A percentile compares a stretch with the other conserved stretches of the same genome.
These are phyloP conservation scores for Ceratocystis huliohia DNA, from an alignment of 2,329 filamentous ascomycete species.

Conservation along the genomic window DNA sequence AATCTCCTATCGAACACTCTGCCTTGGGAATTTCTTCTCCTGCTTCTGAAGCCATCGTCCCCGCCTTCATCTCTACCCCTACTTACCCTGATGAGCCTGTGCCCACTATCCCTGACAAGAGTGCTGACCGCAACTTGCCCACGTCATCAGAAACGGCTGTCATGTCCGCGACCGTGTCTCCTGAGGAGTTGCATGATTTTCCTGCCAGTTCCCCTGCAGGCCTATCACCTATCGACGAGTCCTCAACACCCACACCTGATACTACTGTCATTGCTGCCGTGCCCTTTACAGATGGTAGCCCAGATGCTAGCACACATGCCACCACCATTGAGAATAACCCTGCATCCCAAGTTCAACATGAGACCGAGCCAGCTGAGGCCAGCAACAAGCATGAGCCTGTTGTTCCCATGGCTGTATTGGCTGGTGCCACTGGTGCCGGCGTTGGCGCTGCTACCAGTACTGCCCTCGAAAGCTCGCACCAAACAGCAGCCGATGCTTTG, in stretches of 20 bases:
- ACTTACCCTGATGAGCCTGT: background rate
- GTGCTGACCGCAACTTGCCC: background rate
- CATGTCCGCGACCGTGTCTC: constrained; percentile 13
- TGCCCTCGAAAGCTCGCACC: background rate
- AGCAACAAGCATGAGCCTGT: background rate
- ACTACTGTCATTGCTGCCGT: background rate
- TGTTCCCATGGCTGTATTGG: background rate
- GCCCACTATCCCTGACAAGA: background rate
- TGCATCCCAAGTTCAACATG: background rate
- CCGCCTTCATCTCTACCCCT: no score
- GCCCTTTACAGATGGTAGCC: constrained; percentile 1
- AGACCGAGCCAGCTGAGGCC: background rate
- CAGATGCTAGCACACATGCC: constrained; percentile 7
- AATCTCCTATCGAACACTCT: background rate
- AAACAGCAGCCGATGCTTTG: constrained; percentile 5
- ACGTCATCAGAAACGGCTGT: background rate
- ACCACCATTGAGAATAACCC: constrained; percentile 8
- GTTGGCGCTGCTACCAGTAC: background rate
- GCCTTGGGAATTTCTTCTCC: no score
- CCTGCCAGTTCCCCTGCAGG: background rate
- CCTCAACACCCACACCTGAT: background rate
- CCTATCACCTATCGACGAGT: constrained; percentile 14
- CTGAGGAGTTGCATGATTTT: constrained; percentile 8
- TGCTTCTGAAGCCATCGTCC: background rate
- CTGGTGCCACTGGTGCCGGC: background rate